Evolutionary conservation across 2,329 filamentous ascomycete genomes (phyloP), one percentile per base, ranked within the genome.

Genomic region (Boeremia exigua): DNA sequence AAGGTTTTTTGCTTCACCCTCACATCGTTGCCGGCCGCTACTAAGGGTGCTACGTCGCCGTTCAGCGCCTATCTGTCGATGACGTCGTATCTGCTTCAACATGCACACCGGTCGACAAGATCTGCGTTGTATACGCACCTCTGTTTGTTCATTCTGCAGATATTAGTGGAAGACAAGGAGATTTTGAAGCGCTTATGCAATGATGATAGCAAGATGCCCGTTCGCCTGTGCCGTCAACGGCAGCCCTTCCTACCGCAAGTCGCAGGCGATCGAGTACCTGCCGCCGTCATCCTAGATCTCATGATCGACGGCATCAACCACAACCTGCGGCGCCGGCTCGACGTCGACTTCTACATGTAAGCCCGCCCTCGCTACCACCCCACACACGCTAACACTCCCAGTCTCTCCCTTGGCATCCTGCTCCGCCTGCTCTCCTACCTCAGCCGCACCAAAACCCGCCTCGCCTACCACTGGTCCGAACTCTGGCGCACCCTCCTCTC

Each of bases 291-390:
- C 14, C 80, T 99, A 45, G 95, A 99, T 71, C 86, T 91, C 19
- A 88, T 96, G 82, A 84, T 96, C 30, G 94, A 98, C 72, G 91
- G 90, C 4, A 88, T 98, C 65, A 96, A 93, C 67, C 95, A 99
- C 77, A 99, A 99, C 71, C 82, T 99, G 27, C 87, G 92, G 28
- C 87, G 91, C 43, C 86, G 90, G 33, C 83, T 99, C 3, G 94
- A 98, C 72, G 86, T 93, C 12, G 86, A 89, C 32, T 84, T 98
- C 30, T 97, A 97, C 71, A 89, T 86, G 80, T 83, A 68, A 61
- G 69, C 62, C 5, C 2, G 29, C 7, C 3, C 2, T 0, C 19
- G 15, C 6, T n/a, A 8, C 14, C 7, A 8, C 9, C 3, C 19
- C 4, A 15, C 25, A 15, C 4, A 28, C 37, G 15, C 46, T 64